Conservation (phyloP, 345 rosid genomes). For the Syzygium aromaticum region DNA sequence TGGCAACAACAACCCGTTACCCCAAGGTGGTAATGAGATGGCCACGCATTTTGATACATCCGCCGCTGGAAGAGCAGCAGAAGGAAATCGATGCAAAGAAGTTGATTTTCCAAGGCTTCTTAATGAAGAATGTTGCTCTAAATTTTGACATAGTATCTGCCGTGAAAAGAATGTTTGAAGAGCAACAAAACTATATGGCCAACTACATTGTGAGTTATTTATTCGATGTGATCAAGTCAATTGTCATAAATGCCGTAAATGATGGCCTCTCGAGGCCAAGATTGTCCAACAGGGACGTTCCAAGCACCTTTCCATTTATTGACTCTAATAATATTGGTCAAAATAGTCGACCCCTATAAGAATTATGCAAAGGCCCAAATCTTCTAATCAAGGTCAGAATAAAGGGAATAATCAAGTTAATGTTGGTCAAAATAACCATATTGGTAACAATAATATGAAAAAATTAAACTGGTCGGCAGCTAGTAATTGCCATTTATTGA, state of each 20-base stretch:
- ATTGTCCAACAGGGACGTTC: too few species aligned
- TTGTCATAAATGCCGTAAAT: not conserved
- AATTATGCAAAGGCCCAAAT: not conserved
- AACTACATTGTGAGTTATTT: not conserved
- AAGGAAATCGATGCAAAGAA: not conserved
- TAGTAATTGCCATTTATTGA: not conserved
- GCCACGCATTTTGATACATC: not conserved
- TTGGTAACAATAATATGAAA: not conserved
- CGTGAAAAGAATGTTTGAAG: not conserved
- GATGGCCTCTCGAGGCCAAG: not conserved
- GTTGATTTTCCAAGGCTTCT: not conserved
- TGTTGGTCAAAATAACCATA: not conserved
- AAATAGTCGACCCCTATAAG: not conserved
- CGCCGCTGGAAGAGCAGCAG: not conserved
- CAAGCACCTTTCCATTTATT: too few species aligned
- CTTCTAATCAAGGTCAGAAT: not conserved
- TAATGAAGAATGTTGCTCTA: not conserved
- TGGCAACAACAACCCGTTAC: not conserved
- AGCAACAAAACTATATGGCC: not conserved
- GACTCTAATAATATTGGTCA: not conserved
- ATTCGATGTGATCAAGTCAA: not conserved
- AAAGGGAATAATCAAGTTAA: not conserved
- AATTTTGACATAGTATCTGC: rapidly evolving
- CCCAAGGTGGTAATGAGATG: not conserved
- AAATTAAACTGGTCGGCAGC: rapidly evolving